phyloP scores from a whole-genome alignment of 73 alveolate genomes.

The Blepharisma japonicum region DNA sequence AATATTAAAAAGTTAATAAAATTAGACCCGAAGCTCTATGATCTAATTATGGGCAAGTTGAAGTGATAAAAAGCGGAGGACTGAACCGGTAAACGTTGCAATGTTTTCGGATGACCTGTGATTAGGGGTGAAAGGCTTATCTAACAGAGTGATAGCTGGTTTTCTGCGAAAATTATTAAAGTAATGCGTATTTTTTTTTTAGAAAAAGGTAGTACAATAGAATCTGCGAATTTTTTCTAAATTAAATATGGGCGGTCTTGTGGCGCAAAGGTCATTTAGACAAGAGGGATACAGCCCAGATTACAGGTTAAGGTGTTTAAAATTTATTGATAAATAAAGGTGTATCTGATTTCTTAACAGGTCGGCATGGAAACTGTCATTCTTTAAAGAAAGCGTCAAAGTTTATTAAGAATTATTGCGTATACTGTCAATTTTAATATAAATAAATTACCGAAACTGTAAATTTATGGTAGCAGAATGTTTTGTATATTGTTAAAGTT shows the following conservation, averaged over 20 bases:
- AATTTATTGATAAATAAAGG: too few relatives aligned
- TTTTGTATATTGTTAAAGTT: slow-evolving; percentile 17
- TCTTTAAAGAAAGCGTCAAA: slow-evolving; percentile 53
- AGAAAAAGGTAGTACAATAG: neutral
- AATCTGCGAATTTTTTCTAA: too few relatives aligned
- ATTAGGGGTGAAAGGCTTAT: slow-evolving; percentile 67
- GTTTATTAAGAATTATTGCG: slow-evolving; percentile 28
- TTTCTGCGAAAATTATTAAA: slow-evolving; percentile 52
- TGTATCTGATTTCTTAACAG: too few relatives aligned
- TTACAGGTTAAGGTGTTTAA: slow-evolving; percentile 33
- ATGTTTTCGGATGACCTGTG: slow-evolving; percentile 48
- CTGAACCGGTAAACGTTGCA: slow-evolving; percentile 58
- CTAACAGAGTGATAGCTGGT: slow-evolving; percentile 64
- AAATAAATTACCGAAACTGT: slow-evolving; percentile 36
- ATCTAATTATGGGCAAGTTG: slow-evolving; percentile 50
- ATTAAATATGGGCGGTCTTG: slow-evolving; percentile 16
- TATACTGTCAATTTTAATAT: neutral
- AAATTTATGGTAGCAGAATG: slow-evolving; percentile 41
- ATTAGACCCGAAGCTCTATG: slow-evolving; percentile 53
- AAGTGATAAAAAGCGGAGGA: too few relatives aligned
- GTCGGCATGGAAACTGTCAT: slow-evolving; percentile 54
- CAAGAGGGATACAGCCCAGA: slow-evolving; percentile 66
- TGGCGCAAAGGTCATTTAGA: slow-evolving; percentile 47
- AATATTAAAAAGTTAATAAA: slow-evolving; percentile 7
- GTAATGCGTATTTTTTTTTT: slow-evolving; percentile 28